Conservation (phyloP, 768 basidiomycete species). For the Suillus variegatus region DNA sequence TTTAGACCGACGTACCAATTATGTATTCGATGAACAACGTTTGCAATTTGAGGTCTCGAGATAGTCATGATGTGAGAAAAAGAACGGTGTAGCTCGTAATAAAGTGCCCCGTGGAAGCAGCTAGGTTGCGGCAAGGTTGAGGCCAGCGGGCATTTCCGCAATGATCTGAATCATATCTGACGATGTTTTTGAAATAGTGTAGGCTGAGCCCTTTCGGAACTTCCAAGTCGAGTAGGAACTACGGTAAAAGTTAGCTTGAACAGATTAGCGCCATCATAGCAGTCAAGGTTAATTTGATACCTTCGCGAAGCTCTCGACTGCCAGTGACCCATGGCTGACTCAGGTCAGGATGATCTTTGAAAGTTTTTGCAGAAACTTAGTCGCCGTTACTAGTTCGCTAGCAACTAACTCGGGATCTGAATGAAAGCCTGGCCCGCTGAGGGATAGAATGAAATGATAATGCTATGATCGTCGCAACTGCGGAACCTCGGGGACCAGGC, state of each 20-base stretch:
- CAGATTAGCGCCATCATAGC: neutral
- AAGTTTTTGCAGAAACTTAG: too few relatives aligned
- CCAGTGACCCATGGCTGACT: too few relatives aligned
- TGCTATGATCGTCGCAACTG: neutral
- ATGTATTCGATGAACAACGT: conserved; percentile 1
- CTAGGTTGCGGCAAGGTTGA: neutral
- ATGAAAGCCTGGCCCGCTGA: neutral
- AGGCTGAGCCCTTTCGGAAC: neutral
- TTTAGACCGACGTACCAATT: neutral
- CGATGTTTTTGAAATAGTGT: neutral
- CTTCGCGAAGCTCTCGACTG: neutral
- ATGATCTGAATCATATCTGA: neutral
- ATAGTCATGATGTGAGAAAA: conserved; percentile 3
- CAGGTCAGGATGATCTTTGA: too few relatives aligned
- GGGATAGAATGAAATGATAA: neutral
- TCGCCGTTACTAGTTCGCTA: neutral
- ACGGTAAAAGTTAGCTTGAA: neutral
- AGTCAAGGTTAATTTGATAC: neutral
- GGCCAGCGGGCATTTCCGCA: neutral
- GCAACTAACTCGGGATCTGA: neutral
- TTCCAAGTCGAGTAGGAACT: neutral
- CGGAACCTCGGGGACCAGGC: neutral
- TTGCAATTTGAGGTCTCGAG: neutral
- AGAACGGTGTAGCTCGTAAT: neutral
- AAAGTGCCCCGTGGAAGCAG: neutral